Evolutionary conservation across 1,284 basidiomycete genomes (phyloP).

Genomic region (Rhodotorula sp.): DNA sequence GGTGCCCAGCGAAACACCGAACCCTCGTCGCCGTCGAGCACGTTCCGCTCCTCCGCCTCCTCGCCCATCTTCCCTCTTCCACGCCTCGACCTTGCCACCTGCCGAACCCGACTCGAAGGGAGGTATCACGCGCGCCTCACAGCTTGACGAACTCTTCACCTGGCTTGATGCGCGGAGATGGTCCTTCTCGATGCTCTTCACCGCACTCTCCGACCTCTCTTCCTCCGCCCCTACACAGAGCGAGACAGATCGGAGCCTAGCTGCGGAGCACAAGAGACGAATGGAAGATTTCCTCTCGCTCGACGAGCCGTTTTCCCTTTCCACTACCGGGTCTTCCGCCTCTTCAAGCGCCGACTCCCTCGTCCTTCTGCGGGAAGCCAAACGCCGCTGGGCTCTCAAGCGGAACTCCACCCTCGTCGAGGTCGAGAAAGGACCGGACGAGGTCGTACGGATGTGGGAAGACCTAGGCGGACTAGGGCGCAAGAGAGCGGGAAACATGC

Average conservation of each 20-base stretch:
- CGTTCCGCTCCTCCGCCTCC: background rate
- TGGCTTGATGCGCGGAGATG: conserved; percentile 27
- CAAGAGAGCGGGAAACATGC: conserved; percentile 2
- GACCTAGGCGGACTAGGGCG: conserved; percentile 10
- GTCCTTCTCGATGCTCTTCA: conserved; percentile 23
- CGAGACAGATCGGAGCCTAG: background rate
- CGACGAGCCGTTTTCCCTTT: background rate
- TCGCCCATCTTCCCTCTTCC: background rate
- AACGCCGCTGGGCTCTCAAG: background rate
- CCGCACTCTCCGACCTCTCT: conserved; percentile 10
- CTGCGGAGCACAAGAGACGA: conserved; percentile 12
- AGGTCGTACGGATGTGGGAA: conserved; percentile 25
- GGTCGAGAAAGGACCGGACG: conserved; percentile 16
- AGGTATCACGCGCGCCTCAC: background rate
- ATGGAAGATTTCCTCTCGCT: conserved; percentile 21
- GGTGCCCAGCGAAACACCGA: background rate
- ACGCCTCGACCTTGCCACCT: background rate
- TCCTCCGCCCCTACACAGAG: background rate
- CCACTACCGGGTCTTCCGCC: no score
- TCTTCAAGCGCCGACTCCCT: no score
- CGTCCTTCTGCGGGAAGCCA: background rate
- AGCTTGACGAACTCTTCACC: conserved; percentile 13
- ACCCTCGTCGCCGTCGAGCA: background rate
- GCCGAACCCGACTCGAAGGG: background rate
- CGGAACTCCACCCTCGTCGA: background rate